Conservation (phyloP, 1,139 yeast genomes). For the Scheffersomyces illinoinensis region DNA sequence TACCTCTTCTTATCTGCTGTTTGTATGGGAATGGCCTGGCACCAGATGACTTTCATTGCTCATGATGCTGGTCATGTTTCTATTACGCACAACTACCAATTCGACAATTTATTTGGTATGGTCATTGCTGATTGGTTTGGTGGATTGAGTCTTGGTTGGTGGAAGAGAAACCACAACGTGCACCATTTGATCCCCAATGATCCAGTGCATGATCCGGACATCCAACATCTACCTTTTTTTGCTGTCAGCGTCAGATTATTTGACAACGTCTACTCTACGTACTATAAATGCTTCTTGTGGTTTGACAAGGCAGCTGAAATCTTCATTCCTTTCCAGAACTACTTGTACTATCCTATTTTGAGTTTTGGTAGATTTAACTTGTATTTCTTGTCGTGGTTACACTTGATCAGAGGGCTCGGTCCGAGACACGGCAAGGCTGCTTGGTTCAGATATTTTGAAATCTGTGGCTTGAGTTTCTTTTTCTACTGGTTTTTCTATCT, state of each 20-base stretch:
- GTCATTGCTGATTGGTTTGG: constrained; percentile 77
- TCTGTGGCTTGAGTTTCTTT: constrained; percentile 67
- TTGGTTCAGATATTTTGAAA: constrained; percentile 79
- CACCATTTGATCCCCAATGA: constrained; percentile 88
- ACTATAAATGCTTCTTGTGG: constrained; percentile 64
- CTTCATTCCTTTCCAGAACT: constrained; percentile 65
- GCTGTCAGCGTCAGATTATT: constrained; percentile 78
- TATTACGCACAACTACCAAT: constrained; percentile 75
- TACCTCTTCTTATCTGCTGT: constrained; percentile 61
- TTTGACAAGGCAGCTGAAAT: constrained; percentile 66
- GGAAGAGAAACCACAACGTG: constrained; percentile 91
- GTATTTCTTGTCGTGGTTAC: constrained; percentile 79
- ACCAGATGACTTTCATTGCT: constrained; percentile 82
- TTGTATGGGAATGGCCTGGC: constrained; percentile 80
- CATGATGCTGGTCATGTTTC: constrained; percentile 90
- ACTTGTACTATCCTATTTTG: constrained; percentile 74
- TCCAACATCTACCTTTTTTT: constrained; percentile 88
- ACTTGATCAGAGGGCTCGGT: constrained; percentile 65
- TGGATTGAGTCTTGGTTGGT: constrained; percentile 91
- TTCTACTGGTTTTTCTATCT: constrained; percentile 80
- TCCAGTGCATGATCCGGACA: constrained; percentile 92
- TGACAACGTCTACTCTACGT: constrained; percentile 72
- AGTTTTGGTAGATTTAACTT: constrained; percentile 85
- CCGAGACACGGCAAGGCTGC: constrained; percentile 83
- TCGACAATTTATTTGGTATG: constrained; percentile 77